phyloP scores from a whole-genome alignment of 2,329 filamentous ascomycete genomes.

The Dactylellina drechsleri region DNA sequence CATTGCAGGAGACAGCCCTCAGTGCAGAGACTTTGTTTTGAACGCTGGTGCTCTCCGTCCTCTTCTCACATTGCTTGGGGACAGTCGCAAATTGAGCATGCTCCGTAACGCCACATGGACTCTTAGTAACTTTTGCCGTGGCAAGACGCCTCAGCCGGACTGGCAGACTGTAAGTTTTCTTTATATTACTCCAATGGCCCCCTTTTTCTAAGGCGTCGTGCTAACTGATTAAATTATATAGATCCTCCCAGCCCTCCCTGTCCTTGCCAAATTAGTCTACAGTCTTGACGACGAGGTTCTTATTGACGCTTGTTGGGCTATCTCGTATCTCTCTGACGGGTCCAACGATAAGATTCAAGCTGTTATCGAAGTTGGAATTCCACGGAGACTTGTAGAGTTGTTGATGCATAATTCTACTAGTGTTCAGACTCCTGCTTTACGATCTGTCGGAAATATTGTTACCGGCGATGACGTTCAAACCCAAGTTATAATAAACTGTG shows the following conservation, averaged over 20 bases:
- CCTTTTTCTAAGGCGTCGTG: background rate
- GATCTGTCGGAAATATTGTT: constrained; percentile 98
- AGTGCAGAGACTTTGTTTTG: constrained; percentile 96
- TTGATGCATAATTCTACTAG: constrained; percentile 98
- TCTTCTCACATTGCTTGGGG: constrained; percentile 86
- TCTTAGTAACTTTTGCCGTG: constrained; percentile 98
- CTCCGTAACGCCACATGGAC: constrained; percentile 99
- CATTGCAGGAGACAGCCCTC: constrained; percentile 97
- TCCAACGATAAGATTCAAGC: constrained; percentile 99
- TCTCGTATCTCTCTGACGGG: constrained; percentile 96
- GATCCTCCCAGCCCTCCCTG: constrained; percentile 94
- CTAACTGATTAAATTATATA: constrained; percentile 62
- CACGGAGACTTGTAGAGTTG: constrained; percentile 92
- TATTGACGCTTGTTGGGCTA: constrained; percentile 99
- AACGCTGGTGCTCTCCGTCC: constrained; percentile 90
- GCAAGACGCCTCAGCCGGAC: constrained; percentile 98
- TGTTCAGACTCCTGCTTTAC: constrained; percentile 94
- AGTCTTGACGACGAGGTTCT: constrained; percentile 97
- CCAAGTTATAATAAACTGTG: constrained; percentile 99
- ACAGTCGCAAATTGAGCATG: constrained; percentile 99
- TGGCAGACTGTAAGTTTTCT: constrained; percentile 83
- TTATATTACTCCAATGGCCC: background rate
- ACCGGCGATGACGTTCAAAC: constrained; percentile 99
- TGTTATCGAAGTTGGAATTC: constrained; percentile 97
- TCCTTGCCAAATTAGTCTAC: constrained; percentile 96